Base-by-base conservation (phyloP, 139 green algal genomes). In the Chlorella sp. region DNA sequence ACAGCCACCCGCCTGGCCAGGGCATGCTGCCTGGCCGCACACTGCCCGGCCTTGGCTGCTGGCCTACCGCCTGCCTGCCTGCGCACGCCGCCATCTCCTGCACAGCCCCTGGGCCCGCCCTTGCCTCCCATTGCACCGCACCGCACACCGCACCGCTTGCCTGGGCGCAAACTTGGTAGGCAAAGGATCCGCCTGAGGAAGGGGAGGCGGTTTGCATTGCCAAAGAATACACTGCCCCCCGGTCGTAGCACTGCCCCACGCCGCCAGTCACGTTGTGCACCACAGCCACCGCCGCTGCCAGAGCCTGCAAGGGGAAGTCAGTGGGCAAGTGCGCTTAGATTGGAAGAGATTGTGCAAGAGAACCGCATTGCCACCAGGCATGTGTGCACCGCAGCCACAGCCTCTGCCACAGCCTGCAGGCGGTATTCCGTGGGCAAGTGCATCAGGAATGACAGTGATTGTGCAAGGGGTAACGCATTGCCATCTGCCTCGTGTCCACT, bases 81-180 rank as follows among this genome's bases (percentile, higher is more conserved):
- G 64, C 64, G 11, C 73, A 80, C n/a, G n/a, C n/a, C 28, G 73
- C 73, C 73, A 26, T 9, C 14, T 34, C 73, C 12, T n/a, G 34
- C 0, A 48, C 34, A 2, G 15, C n/a, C 73, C 0, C 4, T 14
- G 24, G 16, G 0, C 34, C 14, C n/a, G 11, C 73, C 26, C 73
- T 16, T 3, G 64, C 22, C 64, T 73, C 64, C 64, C 64, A 9
- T 26, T 73, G 64, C 64, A 30, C 24, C 64, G 21, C 64, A 73
- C 64, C 64, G 22, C 21, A n/a, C 71, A 40, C 11, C 86, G 86
- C 24, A 39, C 16, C 57, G 77, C 95, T 80, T 94, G 96, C 96
- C 91, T 97, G 92, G 0, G 93, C 96, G 90, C 95, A 97, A 48
- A 93, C 94, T 85, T 97, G 95, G 71, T 95, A 97, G 36, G 57